A percentile compares a stretch with the other conserved stretches of the same genome.
Conservation (phyloP, 106 monocot species). For the Xerophyta viscosa region DNA sequence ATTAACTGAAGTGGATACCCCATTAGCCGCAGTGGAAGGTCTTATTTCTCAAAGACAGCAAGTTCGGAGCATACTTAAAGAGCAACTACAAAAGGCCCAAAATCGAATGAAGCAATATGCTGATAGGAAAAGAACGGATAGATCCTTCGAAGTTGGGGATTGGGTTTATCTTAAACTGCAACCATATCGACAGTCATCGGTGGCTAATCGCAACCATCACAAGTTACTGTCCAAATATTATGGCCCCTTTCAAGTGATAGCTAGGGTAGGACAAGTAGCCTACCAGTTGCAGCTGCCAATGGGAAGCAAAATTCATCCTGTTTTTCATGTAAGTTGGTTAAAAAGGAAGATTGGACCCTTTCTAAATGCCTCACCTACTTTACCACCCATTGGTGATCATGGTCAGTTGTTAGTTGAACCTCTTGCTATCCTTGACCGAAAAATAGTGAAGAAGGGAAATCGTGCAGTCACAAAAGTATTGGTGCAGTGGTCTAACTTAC, state of each 20-base stretch:
- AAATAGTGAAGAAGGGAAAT: no score
- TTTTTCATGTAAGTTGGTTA: neutral
- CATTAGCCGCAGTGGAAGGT: neutral
- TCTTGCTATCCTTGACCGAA: no score
- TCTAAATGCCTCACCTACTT: no score
- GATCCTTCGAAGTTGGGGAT: neutral
- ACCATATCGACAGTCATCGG: neutral
- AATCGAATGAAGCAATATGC: neutral
- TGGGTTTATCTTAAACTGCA: neutral
- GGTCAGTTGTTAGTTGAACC: no score
- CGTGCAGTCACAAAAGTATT: no score
- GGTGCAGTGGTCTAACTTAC: no score
- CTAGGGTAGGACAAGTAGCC: no score
- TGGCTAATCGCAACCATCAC: neutral
- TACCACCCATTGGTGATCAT: no score
- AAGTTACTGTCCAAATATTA: neutral
- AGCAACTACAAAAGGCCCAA: neutral
- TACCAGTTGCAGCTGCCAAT: neutral
- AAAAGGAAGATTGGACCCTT: no score
- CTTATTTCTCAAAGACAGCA: neutral
- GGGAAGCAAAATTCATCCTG: neutral
- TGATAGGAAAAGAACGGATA: neutral
- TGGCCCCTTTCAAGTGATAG: neutral
- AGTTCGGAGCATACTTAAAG: neutral
- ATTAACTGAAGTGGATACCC: no score